Percentiles rank a stretch among this genome's conserved stretches.
Evolutionary conservation across 257 asterid genomes (phyloP).

Genomic region (Handroanthus guayacan): DNA sequence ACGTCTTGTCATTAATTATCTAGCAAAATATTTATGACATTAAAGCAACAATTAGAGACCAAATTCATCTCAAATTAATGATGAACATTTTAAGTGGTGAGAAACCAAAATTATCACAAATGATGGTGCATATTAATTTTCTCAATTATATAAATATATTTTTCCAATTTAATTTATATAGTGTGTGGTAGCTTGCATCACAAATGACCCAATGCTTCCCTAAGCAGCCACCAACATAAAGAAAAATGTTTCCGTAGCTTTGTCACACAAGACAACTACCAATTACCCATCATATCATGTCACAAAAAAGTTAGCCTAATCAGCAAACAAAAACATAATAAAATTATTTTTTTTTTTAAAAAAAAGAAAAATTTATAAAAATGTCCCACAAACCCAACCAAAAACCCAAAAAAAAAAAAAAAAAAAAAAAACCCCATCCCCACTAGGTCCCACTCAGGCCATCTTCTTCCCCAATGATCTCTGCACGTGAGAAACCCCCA

Average conservation of each 20-base stretch:
- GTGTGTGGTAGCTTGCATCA: constrained; percentile 58
- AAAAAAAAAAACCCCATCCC: constrained; percentile 33
- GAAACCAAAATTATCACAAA: not conserved
- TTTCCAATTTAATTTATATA: not conserved
- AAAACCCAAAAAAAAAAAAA: not conserved
- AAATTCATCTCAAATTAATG: not conserved
- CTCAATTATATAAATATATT: not conserved
- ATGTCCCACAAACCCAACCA: constrained; percentile 28
- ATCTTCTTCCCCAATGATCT: constrained; percentile 32
- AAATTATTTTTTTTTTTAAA: not conserved
- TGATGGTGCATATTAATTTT: not conserved
- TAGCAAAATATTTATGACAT: too few relatives aligned
- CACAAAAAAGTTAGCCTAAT: constrained; percentile 55
- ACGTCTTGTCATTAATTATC: too few relatives aligned
- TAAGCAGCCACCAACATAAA: constrained; percentile 63
- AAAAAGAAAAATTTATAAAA: not conserved
- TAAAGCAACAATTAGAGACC: too few relatives aligned
- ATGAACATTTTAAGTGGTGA: not conserved
- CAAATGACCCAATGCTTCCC: constrained; percentile 66
- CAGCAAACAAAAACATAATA: constrained; percentile 33
- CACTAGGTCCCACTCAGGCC: constrained; percentile 48
- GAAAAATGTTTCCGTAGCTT: constrained; percentile 47
- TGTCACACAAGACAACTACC: constrained; percentile 70
- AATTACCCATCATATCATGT: constrained; percentile 62
- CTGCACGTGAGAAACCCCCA: constrained; percentile 62